These are phyloP conservation scores for Candida alai DNA, from an alignment of 805 yeast species.

Conservation along the genomic window DNA sequence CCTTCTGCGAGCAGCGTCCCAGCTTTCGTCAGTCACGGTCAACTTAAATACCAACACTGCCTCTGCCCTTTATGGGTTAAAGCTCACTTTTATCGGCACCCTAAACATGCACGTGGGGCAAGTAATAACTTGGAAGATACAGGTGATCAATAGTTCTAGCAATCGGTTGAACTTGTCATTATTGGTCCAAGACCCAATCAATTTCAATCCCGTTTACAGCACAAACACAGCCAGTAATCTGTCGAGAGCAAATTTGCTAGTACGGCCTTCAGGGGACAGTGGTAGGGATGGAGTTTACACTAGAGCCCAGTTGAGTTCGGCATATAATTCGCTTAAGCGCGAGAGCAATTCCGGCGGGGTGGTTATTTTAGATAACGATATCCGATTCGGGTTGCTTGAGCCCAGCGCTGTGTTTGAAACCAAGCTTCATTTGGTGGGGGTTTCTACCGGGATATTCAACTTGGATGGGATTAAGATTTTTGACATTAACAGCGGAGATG, in stretches of 20 bases:
- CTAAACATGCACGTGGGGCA: constrained; percentile 59
- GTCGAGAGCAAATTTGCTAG: constrained; percentile 17
- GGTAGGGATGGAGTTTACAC: constrained; percentile 16
- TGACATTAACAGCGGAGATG: constrained; percentile 62
- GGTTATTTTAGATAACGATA: constrained; percentile 60
- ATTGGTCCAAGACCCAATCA: constrained; percentile 26
- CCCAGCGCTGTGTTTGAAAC: constrained; percentile 63
- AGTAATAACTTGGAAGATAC: constrained; percentile 58
- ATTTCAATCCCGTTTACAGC: constrained; percentile 21
- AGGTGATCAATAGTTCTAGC: constrained; percentile 58
- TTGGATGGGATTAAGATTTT: constrained; percentile 63
- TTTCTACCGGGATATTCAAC: constrained; percentile 60
- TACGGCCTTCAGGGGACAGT: constrained; percentile 5
- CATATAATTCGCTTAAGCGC: constrained; percentile 36
- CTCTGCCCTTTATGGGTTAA: constrained; percentile 28
- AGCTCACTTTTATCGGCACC: constrained; percentile 59
- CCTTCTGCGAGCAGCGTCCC: constrained; percentile 2
- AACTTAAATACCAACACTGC: constrained; percentile 27
- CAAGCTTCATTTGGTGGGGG: constrained; percentile 55
- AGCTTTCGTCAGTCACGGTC: constrained; percentile 23
- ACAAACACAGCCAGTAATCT: constrained; percentile 8
- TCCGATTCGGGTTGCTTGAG: constrained; percentile 58
- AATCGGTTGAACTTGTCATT: constrained; percentile 51
- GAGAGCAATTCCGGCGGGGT: constrained; percentile 47
- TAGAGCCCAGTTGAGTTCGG: constrained; percentile 21